Evolutionary conservation across 1,139 yeast species (phyloP).

Genomic region (Candida glucosophila): DNA sequence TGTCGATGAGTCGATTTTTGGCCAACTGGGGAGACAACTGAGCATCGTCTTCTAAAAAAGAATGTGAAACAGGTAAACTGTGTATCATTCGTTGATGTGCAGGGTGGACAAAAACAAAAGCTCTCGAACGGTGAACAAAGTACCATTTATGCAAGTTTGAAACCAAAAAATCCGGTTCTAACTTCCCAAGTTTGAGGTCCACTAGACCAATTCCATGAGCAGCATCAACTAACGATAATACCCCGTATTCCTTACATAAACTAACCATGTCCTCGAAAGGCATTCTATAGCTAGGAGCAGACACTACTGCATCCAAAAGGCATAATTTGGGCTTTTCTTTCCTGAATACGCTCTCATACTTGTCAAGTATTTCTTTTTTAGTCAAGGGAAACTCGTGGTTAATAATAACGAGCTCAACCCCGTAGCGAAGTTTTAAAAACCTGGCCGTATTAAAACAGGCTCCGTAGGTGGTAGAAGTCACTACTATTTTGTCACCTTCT

Average conservation of each 20-base stretch:
- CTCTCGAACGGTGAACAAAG: slow-evolving; percentile 49
- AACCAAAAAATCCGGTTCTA: slow-evolving; percentile 54
- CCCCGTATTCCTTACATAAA: slow-evolving; percentile 38
- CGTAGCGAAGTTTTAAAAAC: slow-evolving; percentile 35
- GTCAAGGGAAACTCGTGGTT: slow-evolving; percentile 40
- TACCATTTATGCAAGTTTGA: slow-evolving; percentile 68
- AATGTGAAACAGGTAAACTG: slow-evolving; percentile 49
- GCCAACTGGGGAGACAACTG: slow-evolving; percentile 12
- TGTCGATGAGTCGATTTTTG: slow-evolving; percentile 23
- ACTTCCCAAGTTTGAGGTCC: slow-evolving; percentile 26
- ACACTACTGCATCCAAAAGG: slow-evolving; percentile 52
- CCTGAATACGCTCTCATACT: slow-evolving; percentile 24
- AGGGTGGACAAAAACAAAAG: slow-evolving; percentile 49
- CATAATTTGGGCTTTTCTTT: slow-evolving; percentile 25
- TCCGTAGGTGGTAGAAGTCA: slow-evolving; percentile 47
- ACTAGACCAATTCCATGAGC: slow-evolving; percentile 62
- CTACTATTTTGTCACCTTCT: slow-evolving; percentile 47
- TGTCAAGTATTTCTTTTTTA: slow-evolving; percentile 35
- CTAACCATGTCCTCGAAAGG: slow-evolving; percentile 45
- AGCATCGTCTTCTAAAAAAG: slow-evolving; percentile 21
- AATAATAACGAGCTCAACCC: slow-evolving; percentile 35
- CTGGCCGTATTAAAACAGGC: slow-evolving; percentile 48
- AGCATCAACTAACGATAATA: slow-evolving; percentile 57
- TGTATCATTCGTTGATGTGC: slow-evolving; percentile 45
- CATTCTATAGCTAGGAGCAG: slow-evolving; percentile 53